A percentile compares a stretch with the other conserved stretches of the same genome.
phyloP scores from a whole-genome alignment of 2,329 filamentous ascomycete genomes.

The Cercospora nicotianae region DNA sequence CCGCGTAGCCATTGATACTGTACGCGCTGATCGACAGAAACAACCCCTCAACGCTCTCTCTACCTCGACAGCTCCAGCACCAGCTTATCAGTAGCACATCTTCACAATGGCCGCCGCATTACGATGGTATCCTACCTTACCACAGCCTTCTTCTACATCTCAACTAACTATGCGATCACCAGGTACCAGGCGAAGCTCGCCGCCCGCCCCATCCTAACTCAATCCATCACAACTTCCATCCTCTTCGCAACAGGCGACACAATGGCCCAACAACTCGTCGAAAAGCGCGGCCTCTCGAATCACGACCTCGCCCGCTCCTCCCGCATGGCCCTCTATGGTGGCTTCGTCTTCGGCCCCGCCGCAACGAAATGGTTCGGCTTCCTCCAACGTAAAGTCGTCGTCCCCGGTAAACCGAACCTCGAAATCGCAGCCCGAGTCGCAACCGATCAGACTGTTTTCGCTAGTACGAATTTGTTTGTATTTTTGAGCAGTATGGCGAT shows the following conservation, averaged over 20 bases:
- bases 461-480: conserved; percentile 75
- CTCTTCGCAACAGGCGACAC: conserved; percentile 91
- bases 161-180: not conserved
- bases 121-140: conserved; percentile 48
- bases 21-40: not conserved
- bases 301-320: conserved; percentile 71
- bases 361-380: conserved; percentile 85
- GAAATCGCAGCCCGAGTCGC: conserved; percentile 77
- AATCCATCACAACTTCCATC: conserved; percentile 84
- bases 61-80: not conserved
- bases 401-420: conserved; percentile 62
- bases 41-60: not conserved
- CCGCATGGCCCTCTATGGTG: conserved; percentile 79
- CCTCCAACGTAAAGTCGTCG: conserved; percentile 67
- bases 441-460: conserved; percentile 79
- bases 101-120: conserved; percentile 39
- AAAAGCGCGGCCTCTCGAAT: conserved; percentile 72
- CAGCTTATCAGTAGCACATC: conserved; percentile 1
- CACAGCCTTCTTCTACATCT: no score
- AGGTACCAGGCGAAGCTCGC: conserved; percentile 87
- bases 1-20: not conserved
- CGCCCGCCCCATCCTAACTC: conserved; percentile 80
- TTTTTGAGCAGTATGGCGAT: conserved; percentile 81
- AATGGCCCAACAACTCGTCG: conserved; percentile 86
- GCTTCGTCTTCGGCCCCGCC: conserved; percentile 78